Base-by-base conservation (phyloP, 148 eudicot species). In the Agrostemma githago region DNA sequence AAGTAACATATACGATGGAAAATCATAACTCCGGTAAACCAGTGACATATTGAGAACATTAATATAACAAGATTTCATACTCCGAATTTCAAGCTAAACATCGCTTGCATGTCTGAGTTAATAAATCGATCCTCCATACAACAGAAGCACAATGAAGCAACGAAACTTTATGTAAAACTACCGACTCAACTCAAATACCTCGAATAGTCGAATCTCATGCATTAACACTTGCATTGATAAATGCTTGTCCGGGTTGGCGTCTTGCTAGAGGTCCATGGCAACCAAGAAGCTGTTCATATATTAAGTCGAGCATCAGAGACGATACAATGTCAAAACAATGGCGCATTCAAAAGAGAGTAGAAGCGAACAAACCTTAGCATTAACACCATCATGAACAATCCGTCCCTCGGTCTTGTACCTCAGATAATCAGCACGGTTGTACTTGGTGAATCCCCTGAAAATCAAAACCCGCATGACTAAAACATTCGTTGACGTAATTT, bases 391-490 rank as follows among this genome's bases (percentile, higher is more conserved):
- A 8, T 42, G 34, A 3, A 82, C 1, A 42, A 82, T 82, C 42
- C 84, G 59, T 46, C 73, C 73, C 76, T 82, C 84, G 12, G 59
- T 14, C 40, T 71, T 78, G 79, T 78, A 82, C 71, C 62, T 82
- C 46, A 79, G 21, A 43, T 82, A 82, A 43, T 82, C 85, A 34
- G 70, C 77, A 15, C 82, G 82, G 34, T 73, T 76, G 71, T 61
- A 63, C 26, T 82, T 82, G 37, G 85, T 82, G 17, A 82, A 82
- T 15, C 82, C 85, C 85, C 85, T 82, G 74, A 34, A 77, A 65
- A 42, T 64, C n/a, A 66, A 10, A 38, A 59, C 15, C 53, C 19
- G 12, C 5, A n/a, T 0, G 9, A n/a, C n/a, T n/a, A n/a, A n/a
- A n/a, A n/a, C n/a, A n/a, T n/a, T n/a, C n/a, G n/a, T n/a, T n/a